These are phyloP conservation scores for Cucurbita pepo DNA, from an alignment of 306 rosid genomes.

Conservation along the genomic window DNA sequence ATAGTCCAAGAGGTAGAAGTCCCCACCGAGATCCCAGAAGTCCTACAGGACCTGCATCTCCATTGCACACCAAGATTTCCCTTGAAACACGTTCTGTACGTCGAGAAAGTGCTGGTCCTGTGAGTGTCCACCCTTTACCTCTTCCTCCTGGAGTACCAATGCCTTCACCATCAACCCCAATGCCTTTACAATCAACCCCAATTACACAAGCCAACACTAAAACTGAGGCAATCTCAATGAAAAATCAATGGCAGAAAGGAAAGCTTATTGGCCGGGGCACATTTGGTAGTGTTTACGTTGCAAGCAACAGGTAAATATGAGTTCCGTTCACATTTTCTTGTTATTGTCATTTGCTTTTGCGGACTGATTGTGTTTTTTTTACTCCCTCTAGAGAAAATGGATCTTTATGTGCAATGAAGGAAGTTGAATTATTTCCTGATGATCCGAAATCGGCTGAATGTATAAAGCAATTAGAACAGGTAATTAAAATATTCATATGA, in stretches of 20 bases:
- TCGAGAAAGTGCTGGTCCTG: slow-evolving; percentile 29
- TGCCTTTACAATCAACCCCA: slow-evolving; percentile 11
- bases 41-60: slow-evolving; percentile 19
- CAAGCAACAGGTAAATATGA: slow-evolving; percentile 60
- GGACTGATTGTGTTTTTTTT: not conserved
- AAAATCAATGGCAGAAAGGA: slow-evolving; percentile 85
- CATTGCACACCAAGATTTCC: slow-evolving; percentile 17
- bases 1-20: slow-evolving; percentile 35
- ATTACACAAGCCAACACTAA: slow-evolving; percentile 22
- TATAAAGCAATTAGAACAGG: slow-evolving; percentile 95
- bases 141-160: slow-evolving; percentile 64
- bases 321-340: not conserved
- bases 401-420: slow-evolving; percentile 98
- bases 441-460: slow-evolving; percentile 88
- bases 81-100: slow-evolving; percentile 23
- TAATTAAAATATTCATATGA: not conserved
- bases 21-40: slow-evolving; percentile 25
- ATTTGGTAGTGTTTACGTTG: slow-evolving; percentile 88
- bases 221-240: slow-evolving; percentile 39
- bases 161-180: slow-evolving; percentile 14
- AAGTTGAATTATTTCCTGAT: slow-evolving; percentile 68
- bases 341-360: slow-evolving; percentile 6
- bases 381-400: slow-evolving; percentile 54
- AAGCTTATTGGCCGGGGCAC: slow-evolving; percentile 99
- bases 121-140: slow-evolving; percentile 70